Base-by-base conservation (phyloP, 352 stramenopile genomes). In the Phytophthora boehmeriae region DNA sequence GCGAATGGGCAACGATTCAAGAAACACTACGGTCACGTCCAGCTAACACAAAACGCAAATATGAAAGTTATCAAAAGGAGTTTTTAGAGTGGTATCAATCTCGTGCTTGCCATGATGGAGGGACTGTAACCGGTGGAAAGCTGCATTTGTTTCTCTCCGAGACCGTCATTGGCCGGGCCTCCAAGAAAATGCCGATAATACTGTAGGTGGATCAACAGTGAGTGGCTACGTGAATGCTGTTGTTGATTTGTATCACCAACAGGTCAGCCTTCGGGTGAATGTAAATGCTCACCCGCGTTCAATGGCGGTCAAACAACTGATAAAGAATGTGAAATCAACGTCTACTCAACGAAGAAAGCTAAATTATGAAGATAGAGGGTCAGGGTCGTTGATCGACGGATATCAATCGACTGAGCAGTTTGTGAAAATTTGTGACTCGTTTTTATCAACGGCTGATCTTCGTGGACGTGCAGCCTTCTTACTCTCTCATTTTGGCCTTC, bases 1-100 rank as follows among this genome's bases (percentile, higher is more conserved):
- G 47, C 23, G 49, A 59, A 10, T 32, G 35, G 3, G n/a, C n/a
- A n/a, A n/a, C n/a, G 43, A n/a, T 38, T 53, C 57, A n/a, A 47
- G 59, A 46, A 39, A 59, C 6, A 39, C 49, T 3, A 54, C 57
- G 20, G 19, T 65, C 19, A 23, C 56, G 47, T 10, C 47, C 47
- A 19, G 17, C 52, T 8, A 57, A 59, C 13, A 59, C 42, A n/a
- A 46, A 59, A 17, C 28, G 48, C 4, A 66, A 66, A 25, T 59
- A 54, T 23, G 51, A 22, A 11, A 32, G n/a, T 5, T 59, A 59
- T 23, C 41, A 66, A 30, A 44, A 27, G 28, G 48, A 59, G 28
- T 66, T 66, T 32, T 16, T 59, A 13, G 10, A 53, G 6, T 66
- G 57, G 48, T 59, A 41, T 20, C n/a, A 4, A 4, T 6, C 14